A percentile compares a stretch with the other conserved stretches of the same genome.
phyloP scores from a whole-genome alignment of 805 yeast species.

The Starmerella davenportii region DNA sequence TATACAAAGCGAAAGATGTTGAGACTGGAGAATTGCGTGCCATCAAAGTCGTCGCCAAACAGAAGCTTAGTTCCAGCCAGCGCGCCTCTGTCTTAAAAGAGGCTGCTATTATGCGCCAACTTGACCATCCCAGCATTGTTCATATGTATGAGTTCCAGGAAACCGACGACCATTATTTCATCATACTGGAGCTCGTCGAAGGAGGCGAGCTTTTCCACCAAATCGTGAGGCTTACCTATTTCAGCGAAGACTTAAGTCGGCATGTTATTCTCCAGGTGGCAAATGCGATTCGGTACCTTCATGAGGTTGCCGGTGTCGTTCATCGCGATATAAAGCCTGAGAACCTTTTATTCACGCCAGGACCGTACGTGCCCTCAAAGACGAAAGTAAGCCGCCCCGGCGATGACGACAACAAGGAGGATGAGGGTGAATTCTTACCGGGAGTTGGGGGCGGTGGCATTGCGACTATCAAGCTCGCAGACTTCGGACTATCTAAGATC shows the following conservation, averaged over 20 bases:
- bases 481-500: conserved; percentile 85
- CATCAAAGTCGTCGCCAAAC: conserved; percentile 55
- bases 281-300: conserved; percentile 49
- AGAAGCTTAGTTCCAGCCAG: conserved; percentile 26
- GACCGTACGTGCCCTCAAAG: conserved; percentile 27
- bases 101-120: conserved; percentile 51
- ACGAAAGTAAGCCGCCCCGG: conserved; percentile 23
- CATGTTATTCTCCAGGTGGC: conserved; percentile 61
- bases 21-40: conserved; percentile 37
- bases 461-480: conserved; percentile 80
- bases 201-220: conserved; percentile 76
- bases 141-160: conserved; percentile 38
- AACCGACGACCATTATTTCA: conserved; percentile 35
- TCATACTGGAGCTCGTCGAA: conserved; percentile 46
- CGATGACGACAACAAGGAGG: conserved; percentile 36
- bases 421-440: conserved; percentile 70
- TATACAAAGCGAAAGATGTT: conserved; percentile 48
- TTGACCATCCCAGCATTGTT: conserved; percentile 44
- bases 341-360: conserved; percentile 46
- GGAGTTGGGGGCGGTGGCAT: conserved; percentile 86
- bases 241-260: conserved; percentile 51
- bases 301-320: conserved; percentile 51
- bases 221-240: conserved; percentile 59
- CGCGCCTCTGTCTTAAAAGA: conserved; percentile 38
- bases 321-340: conserved; percentile 77